Base-by-base conservation (phyloP, 495 filamentous ascomycete genomes). In the Parathielavia hyrcaniae region DNA sequence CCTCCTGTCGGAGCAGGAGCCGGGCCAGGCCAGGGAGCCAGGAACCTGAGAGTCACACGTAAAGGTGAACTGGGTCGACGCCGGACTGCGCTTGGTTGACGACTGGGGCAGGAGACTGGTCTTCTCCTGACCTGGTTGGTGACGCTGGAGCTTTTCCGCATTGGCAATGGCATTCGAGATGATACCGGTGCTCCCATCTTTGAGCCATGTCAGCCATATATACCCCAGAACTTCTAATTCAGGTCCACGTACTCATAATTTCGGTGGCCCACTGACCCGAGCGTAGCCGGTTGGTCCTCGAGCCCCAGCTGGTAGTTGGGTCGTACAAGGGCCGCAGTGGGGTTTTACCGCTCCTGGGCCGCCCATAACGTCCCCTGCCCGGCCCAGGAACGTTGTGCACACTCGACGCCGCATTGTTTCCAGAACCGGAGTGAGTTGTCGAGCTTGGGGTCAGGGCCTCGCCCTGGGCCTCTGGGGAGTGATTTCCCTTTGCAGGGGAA, bases 131-230 rank as follows among this genome's bases (percentile, higher is more conserved):
- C 83, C 86, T n/a, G n/a, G n/a, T 61, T 73, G 76, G 2, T 73
- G 73, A 5, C 83, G 75, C 12, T 85, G 80, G 17, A 83, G 77
- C 53, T 87, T 87, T 48, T 88, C 89, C 23, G 90, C 89, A 66
- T 87, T 92, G 11, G 90, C 90, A 64, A 95, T 95, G n/a, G 91
- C 91, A 47, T 83, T 78, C 16, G 79, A 91, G 55, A 97, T 96
- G 60, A 96, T 95, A 50, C 90, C 91, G 59, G 81, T 79, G 61
- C 84, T 83, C 65, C 80, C 74, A 59, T 50, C 69, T 71, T 30
- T 52, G 22, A 9, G 39, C 38, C 32, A 20, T 52, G 55, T 56
- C 40, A 66, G 44, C 26, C 17, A 51, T 43, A 7, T 13, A 30
- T 3, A 20, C 1, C 23, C 34, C 16, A 39, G 19, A 20, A 26